A percentile compares a stretch with the other conserved stretches of the same genome.
Evolutionary conservation across 495 filamentous ascomycete genomes (phyloP).

Genomic region (Extremus antarcticus): DNA sequence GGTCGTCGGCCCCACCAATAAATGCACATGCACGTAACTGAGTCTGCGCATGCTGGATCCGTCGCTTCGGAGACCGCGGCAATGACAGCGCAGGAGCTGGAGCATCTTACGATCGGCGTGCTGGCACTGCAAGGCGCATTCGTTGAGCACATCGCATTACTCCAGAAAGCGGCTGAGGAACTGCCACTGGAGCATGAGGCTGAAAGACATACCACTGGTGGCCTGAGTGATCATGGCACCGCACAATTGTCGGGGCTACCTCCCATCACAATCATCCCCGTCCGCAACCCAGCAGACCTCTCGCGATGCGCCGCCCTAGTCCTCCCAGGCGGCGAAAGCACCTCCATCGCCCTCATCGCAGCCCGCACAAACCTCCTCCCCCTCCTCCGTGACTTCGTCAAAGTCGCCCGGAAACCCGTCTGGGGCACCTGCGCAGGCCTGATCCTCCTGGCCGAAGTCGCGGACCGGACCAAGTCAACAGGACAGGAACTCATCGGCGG

Average conservation of each 20-base stretch:
- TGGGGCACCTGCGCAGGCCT: constrained; percentile 97
- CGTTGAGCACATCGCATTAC: constrained; percentile 69
- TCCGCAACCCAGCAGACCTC: constrained; percentile 66
- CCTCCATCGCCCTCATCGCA: constrained; percentile 83
- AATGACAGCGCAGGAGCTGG: neutral
- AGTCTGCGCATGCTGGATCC: too few relatives aligned
- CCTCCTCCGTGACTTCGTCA: constrained; percentile 83
- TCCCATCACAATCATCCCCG: constrained; percentile 44
- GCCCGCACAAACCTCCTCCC: constrained; percentile 68
- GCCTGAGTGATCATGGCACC: neutral
- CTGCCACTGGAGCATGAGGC: neutral
- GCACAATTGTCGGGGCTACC: too few relatives aligned
- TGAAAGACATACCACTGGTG: neutral
- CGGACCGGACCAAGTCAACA: constrained; percentile 77
- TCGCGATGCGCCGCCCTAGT: constrained; percentile 68
- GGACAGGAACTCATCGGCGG: constrained; percentile 92
- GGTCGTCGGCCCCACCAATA: neutral
- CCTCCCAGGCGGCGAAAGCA: constrained; percentile 90
- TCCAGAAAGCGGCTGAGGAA: constrained; percentile 50
- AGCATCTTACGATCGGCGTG: constrained; percentile 57
- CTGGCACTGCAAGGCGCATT: constrained; percentile 93
- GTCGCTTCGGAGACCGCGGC: neutral
- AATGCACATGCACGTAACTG: neutral
- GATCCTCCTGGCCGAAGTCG: constrained; percentile 80
- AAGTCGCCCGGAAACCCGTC: constrained; percentile 72